Conservation (phyloP, 2,329 filamentous ascomycete genomes). For the Anisogramma anomala region DNA sequence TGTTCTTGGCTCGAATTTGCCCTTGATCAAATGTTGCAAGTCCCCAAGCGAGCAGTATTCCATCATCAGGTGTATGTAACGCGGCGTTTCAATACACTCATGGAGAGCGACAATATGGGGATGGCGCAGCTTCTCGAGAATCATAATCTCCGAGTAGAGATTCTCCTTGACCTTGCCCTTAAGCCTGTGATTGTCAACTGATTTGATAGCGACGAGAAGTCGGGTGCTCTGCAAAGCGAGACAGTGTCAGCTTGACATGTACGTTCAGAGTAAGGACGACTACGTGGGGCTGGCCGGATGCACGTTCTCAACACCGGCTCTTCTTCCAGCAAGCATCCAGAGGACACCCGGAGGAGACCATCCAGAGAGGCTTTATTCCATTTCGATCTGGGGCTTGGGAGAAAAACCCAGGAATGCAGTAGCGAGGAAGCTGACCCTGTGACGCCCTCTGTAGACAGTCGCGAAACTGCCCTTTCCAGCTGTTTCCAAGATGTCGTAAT, state of each 20-base stretch:
- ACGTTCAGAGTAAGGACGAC: conserved; percentile 1
- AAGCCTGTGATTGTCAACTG: conserved; percentile 78
- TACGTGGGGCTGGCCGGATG: neutral
- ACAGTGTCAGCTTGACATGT: conserved; percentile 10
- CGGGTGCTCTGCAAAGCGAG: conserved; percentile 51
- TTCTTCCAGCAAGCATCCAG: too few relatives aligned
- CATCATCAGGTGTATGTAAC: conserved; percentile 94
- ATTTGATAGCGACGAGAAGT: conserved; percentile 88
- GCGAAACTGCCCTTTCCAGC: conserved; percentile 98
- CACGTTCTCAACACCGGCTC: neutral
- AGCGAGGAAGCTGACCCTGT: conserved; percentile 51
- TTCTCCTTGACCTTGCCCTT: conserved; percentile 97
- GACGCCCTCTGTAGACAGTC: conserved; percentile 78
- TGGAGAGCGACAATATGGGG: conserved; percentile 95
- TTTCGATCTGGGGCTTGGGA: neutral
- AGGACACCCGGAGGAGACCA: too few relatives aligned
- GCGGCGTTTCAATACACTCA: conserved; percentile 77
- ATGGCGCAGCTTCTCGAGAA: conserved; percentile 85
- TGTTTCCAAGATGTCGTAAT: conserved; percentile 73
- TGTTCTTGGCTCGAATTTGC: conserved; percentile 64
- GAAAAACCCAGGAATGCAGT: conserved; percentile 3
- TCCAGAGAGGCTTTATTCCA: too few relatives aligned
- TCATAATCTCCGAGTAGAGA: conserved; percentile 87
- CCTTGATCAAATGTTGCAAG: conserved; percentile 85
- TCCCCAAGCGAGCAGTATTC: conserved; percentile 96